These are phyloP conservation scores for Pyrus betulifolia DNA, from an alignment of 306 rosid genomes.

Conservation along the genomic window DNA sequence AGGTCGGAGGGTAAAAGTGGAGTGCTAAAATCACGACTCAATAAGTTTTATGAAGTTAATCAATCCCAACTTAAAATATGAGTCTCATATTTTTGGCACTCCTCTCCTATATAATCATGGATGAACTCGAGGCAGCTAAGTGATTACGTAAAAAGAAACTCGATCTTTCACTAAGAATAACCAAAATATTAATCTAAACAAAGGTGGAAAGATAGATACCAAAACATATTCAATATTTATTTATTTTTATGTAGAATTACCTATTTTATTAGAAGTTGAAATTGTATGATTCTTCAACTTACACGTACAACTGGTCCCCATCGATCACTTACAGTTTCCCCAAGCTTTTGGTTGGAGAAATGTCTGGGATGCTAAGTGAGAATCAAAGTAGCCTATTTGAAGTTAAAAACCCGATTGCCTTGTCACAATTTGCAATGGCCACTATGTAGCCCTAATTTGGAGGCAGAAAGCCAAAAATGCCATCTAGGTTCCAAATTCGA, in stretches of 20 bases:
- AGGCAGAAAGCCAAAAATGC: conserved; percentile 5
- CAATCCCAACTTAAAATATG: neutral
- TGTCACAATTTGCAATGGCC: conserved; percentile 7
- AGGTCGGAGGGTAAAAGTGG: too few species aligned
- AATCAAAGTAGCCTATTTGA: conserved; percentile 14
- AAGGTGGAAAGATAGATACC: too few species aligned
- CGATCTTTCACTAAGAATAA: too few species aligned
- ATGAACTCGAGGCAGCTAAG: too few species aligned
- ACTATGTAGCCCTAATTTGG: conserved; percentile 2
- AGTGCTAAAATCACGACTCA: too few species aligned
- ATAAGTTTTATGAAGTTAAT: neutral
- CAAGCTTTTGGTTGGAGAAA: neutral
- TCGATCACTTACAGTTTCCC: neutral
- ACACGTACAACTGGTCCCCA: neutral
- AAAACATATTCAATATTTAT: too few species aligned
- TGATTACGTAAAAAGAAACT: too few species aligned
- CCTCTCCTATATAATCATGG: too few species aligned
- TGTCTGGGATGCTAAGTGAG: conserved; percentile 16
- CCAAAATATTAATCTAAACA: too few species aligned
- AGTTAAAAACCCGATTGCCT: conserved; percentile 1
- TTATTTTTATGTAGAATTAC: neutral
- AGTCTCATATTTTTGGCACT: too few species aligned
- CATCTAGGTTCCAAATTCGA: neutral
- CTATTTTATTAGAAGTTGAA: neutral
- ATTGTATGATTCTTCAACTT: neutral